Percentiles rank a stretch among this genome's conserved stretches.
phyloP scores from a whole-genome alignment of 176 grass and related monocot species.

The Coix lacrymajobi region DNA sequence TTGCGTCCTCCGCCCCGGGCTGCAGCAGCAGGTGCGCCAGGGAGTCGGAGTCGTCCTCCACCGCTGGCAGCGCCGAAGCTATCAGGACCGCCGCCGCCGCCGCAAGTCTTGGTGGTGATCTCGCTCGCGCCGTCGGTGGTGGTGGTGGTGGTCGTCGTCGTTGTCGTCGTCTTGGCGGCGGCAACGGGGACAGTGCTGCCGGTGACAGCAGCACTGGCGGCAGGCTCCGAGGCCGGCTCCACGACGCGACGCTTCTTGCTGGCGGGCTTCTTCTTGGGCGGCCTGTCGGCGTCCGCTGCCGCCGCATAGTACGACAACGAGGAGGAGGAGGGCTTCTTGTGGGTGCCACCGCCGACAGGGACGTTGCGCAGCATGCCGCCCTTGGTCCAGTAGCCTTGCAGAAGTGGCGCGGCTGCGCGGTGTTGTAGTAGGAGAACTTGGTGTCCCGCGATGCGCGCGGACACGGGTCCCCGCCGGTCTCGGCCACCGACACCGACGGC shows the following conservation, averaged over 20 bases:
- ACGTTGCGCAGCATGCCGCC: slow-evolving; percentile 76
- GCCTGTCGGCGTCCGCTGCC: background rate
- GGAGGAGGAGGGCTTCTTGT: slow-evolving; percentile 41
- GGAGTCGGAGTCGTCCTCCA: slow-evolving; percentile 27
- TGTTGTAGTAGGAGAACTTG: slow-evolving; percentile 93
- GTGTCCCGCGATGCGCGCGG: slow-evolving; percentile 52
- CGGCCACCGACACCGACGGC: too few relatives aligned
- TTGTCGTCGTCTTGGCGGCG: background rate
- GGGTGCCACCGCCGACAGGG: slow-evolving; percentile 67
- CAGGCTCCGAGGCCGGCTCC: background rate
- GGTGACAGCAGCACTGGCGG: background rate
- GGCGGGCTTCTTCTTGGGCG: slow-evolving; percentile 31
- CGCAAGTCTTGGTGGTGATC: slow-evolving; percentile 27
- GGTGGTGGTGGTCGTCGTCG: background rate
- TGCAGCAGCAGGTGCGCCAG: slow-evolving; percentile 25
- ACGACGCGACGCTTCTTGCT: slow-evolving; percentile 41
- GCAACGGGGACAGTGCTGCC: background rate
- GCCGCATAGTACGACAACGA: too few relatives aligned
- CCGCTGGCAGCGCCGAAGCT: background rate
- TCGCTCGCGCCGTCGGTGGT: slow-evolving; percentile 22
- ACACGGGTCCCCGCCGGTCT: background rate
- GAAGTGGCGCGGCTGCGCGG: slow-evolving; percentile 78
- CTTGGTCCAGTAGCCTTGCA: slow-evolving; percentile 96
- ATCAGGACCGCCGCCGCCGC: background rate
- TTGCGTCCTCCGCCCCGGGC: background rate